Conservation (phyloP, 2,329 filamentous ascomycete genomes). For the Bisporella sp. region DNA sequence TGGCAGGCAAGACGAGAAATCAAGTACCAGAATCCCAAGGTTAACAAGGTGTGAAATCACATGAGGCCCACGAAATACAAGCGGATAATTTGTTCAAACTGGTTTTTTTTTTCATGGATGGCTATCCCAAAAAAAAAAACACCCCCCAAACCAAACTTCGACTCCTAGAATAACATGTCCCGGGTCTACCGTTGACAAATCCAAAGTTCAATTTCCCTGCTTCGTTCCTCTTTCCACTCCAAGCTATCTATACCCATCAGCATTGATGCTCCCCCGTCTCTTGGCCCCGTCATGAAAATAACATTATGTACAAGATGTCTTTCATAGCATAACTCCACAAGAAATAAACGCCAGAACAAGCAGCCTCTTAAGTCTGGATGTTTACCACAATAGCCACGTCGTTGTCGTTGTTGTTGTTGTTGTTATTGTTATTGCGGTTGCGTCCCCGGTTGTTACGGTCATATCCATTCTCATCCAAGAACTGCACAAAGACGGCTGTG, state of each 20-base stretch:
- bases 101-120: no score
- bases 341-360: neutral
- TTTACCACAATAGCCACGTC: neutral
- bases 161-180: conserved; percentile 4
- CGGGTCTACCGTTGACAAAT: conserved; percentile 19
- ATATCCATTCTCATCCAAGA: neutral
- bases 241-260: conserved; percentile 11
- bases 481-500: conserved; percentile 9
- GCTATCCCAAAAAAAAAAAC: no score
- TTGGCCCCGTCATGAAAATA: neutral
- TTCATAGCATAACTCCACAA: neutral
- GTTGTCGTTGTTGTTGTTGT: neutral
- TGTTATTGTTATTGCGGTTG: neutral
- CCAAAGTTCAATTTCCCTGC: conserved; percentile 4
- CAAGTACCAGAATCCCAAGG: no score
- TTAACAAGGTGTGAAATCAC: no score
- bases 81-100: no score
- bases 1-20: no score
- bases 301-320: neutral
- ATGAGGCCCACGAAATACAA: no score
- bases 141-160: no score
- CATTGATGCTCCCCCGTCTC: conserved; percentile 1
- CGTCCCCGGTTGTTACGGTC: no score
- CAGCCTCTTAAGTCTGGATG: neutral
- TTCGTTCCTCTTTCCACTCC: conserved; percentile 1